Evolutionary conservation across 192 early-diverging fungal species (phyloP), one percentile per base, ranked within the genome.

Genomic region (Coemansia sp.): DNA sequence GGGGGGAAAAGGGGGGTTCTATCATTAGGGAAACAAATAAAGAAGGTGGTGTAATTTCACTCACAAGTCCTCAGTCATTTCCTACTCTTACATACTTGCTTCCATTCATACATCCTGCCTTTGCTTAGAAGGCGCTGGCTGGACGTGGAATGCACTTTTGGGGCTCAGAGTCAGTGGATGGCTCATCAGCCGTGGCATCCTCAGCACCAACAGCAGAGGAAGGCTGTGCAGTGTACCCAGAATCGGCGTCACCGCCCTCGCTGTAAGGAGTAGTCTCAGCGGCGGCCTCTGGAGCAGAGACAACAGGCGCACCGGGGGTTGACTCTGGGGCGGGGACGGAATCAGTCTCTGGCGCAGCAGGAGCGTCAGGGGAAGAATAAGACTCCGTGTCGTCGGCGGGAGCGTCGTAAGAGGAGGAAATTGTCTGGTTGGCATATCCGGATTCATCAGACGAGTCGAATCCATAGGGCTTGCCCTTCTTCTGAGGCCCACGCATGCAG

Each of bases 381-480:
- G 26, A 18, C 57, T 7, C 54, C 0, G 5, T 18, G 22, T 56
- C 8, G 12, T 59, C 19, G 13, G 65, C 66, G 3, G 58, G 64
- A 18, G 61, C 56, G 10, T 62, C n/a, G 21, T 55, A 61, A 47
- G 18, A 39, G 36, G 70, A 7, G 10, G 66, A 22, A 18, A 40
- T 8, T 37, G 67, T 67, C 65, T 67, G 65, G 65, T 59, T 67
- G 41, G 42, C 43, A 46, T 49, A 65, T 32, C 63, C 63, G 54
- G 63, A 41, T 39, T 40, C 51, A n/a, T 59, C 57, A 3, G 65
- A 62, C 32, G 61, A 65, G n/a, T 67, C 85, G 69, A 85, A 85
- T 32, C 81, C 86, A 39, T 65, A 67, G 26, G 85, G 81, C 61
- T 48, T 64, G 48, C 86, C 86, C 54, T 79, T 73, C 39, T 65